Evolutionary conservation across 768 basidiomycete genomes (phyloP).

Genomic region (Leccinum boreale): DNA sequence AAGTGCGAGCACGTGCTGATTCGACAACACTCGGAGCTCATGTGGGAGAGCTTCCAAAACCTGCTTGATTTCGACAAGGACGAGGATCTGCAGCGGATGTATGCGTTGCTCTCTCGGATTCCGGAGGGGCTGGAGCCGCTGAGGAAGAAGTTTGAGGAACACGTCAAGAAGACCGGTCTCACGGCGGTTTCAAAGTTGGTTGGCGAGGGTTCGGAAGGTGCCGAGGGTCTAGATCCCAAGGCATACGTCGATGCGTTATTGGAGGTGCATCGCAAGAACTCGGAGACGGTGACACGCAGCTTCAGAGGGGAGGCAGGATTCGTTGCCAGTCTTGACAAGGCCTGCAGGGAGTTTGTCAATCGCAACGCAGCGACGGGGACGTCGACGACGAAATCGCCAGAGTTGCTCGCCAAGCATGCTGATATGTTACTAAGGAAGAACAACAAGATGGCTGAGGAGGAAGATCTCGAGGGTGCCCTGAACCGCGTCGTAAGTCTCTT

Average conservation of each 20-base stretch:
- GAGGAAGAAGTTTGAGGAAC: slow-evolving; percentile 89
- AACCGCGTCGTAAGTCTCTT: slow-evolving; percentile 74
- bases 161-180: slow-evolving; percentile 89
- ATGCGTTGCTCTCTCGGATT: slow-evolving; percentile 86
- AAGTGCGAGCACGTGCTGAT: slow-evolving; percentile 94
- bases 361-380: slow-evolving; percentile 84
- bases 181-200: slow-evolving; percentile 73
- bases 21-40: slow-evolving; percentile 73
- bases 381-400: slow-evolving; percentile 85
- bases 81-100: slow-evolving; percentile 94
- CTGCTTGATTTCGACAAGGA: slow-evolving; percentile 92
- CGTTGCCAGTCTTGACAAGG: slow-evolving; percentile 90
- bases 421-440: slow-evolving; percentile 89
- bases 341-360: slow-evolving; percentile 94
- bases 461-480: slow-evolving; percentile 83
- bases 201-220: slow-evolving; percentile 49
- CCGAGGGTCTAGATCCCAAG: slow-evolving; percentile 80
- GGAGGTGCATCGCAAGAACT: slow-evolving; percentile 89
- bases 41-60: slow-evolving; percentile 92
- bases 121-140: slow-evolving; percentile 87
- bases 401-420: slow-evolving; percentile 87
- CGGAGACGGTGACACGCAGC: slow-evolving; percentile 80
- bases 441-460: slow-evolving; percentile 85
- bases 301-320: slow-evolving; percentile 94
- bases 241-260: slow-evolving; percentile 91